phyloP scores from a whole-genome alignment of 805 yeast species.

The Cyberlindnera amylophila region DNA sequence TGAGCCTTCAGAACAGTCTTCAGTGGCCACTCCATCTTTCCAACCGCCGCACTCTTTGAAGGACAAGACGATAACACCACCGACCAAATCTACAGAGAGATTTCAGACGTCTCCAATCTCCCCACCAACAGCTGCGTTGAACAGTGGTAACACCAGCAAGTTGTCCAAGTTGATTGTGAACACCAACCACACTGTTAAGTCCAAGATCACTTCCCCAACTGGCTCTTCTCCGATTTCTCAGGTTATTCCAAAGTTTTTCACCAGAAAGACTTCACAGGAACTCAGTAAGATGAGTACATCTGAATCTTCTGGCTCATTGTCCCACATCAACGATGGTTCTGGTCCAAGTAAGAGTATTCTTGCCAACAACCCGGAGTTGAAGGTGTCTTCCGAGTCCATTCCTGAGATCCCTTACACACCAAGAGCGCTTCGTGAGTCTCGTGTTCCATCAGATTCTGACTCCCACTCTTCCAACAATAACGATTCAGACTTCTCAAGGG shows the following conservation, averaged over 20 bases:
- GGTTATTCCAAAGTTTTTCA: conserved; percentile 23
- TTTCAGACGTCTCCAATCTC: conserved; percentile 12
- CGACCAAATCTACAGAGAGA: conserved; percentile 11
- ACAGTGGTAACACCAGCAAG: conserved; percentile 4
- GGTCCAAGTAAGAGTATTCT: conserved; percentile 3
- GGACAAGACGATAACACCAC: conserved; percentile 14
- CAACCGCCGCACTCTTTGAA: not conserved
- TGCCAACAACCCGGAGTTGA: conserved; percentile 14
- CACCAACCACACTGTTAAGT: conserved; percentile 5
- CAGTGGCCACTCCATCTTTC: not conserved
- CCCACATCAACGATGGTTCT: conserved; percentile 28
- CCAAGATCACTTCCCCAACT: conserved; percentile 13
- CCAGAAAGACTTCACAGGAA: conserved; percentile 13
- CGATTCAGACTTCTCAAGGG: conserved; percentile 9
- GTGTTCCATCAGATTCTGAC: conserved; percentile 5
- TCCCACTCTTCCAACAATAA: conserved; percentile 2
- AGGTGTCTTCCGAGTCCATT: conserved; percentile 11
- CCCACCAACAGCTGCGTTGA: conserved; percentile 5
- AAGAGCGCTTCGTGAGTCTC: conserved; percentile 13
- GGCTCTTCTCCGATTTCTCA: conserved; percentile 24
- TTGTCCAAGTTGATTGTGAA: conserved; percentile 11
- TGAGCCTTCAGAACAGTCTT: not conserved
- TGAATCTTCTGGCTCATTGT: conserved; percentile 22
- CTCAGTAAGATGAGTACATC: conserved; percentile 17
- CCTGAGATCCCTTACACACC: conserved; percentile 27